Conservation (phyloP, 257 asterid species). For the Nicotiana attenuata region DNA sequence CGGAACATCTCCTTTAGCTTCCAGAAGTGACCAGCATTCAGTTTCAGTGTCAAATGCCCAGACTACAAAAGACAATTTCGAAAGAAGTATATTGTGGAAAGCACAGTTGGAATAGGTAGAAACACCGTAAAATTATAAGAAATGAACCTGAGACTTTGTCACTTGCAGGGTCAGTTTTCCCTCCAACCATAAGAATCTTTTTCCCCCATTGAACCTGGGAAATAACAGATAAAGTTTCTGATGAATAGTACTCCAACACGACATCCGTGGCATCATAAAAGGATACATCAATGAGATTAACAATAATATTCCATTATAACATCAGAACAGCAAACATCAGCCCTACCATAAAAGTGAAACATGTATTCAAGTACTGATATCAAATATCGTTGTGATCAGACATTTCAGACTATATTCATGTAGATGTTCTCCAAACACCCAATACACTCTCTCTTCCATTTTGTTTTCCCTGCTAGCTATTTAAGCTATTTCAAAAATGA, state of each 20-base stretch:
- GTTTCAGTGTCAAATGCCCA: slow-evolving; percentile 97
- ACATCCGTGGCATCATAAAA: not conserved
- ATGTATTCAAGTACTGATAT: not conserved
- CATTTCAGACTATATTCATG: not conserved
- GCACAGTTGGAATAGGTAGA: slow-evolving; percentile 2
- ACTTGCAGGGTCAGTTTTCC: slow-evolving; percentile 79
- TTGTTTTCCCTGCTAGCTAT: not conserved
- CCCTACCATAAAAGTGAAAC: not conserved
- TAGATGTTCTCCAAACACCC: not conserved
- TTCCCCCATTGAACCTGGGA: slow-evolving; percentile 92
- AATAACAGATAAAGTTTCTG: not conserved
- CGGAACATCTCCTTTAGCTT: slow-evolving; percentile 94
- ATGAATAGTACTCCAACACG: not conserved
- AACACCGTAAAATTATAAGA: slow-evolving; percentile 10
- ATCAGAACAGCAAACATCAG: not conserved
- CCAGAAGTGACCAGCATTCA: slow-evolving; percentile 90
- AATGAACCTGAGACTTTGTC: slow-evolving; percentile 74
- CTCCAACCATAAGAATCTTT: slow-evolving; percentile 91
- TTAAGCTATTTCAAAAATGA: not conserved
- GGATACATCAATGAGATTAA: not conserved
- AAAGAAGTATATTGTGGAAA: slow-evolving; percentile 9
- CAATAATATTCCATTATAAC: not conserved
- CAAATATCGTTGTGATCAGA: not conserved
- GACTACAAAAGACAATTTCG: slow-evolving; percentile 39
- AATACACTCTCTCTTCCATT: not conserved